phyloP scores from a whole-genome alignment of 441 rosid genomes.

The Cnidoscolus chayamansa region DNA sequence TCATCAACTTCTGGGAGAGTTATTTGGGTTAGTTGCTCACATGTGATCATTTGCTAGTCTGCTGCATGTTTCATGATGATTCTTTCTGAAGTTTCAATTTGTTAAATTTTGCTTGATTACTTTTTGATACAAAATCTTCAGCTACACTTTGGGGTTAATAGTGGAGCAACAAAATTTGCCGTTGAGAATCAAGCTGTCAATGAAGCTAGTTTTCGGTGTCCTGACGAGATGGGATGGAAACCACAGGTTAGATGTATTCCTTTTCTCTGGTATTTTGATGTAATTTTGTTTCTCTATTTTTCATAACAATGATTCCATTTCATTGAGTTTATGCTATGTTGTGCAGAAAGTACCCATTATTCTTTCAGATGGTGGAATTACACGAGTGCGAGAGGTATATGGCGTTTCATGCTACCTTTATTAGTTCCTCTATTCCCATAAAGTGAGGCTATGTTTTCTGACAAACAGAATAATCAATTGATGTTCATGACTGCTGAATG shows the following conservation, averaged over 20 bases:
- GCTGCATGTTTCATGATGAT: background rate
- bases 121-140: constrained; percentile 24
- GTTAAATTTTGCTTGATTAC: background rate
- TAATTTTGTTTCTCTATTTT: background rate
- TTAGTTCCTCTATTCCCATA: background rate
- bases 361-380: constrained; percentile 70
- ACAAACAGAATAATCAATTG: background rate
- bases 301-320: constrained; percentile 13
- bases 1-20: constrained; percentile 45
- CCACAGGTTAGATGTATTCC: constrained; percentile 64
- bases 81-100: background rate
- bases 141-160: constrained; percentile 94
- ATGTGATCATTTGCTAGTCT: background rate
- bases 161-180: constrained; percentile 86
- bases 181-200: constrained; percentile 89
- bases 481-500: background rate
- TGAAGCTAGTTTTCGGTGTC: constrained; percentile 95
- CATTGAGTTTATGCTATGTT: constrained; percentile 16
- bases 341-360: constrained; percentile 81
- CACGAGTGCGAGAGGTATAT: constrained; percentile 67
- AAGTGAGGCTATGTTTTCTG: background rate
- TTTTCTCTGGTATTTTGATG: background rate
- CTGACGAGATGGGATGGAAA: constrained; percentile 98
- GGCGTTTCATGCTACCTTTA: background rate
- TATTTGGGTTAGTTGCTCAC: constrained; percentile 63